Percentiles rank a stretch among this genome's conserved stretches.
Conservation (phyloP, 345 rosid species). For the Eucalyptus sideroxylon region DNA sequence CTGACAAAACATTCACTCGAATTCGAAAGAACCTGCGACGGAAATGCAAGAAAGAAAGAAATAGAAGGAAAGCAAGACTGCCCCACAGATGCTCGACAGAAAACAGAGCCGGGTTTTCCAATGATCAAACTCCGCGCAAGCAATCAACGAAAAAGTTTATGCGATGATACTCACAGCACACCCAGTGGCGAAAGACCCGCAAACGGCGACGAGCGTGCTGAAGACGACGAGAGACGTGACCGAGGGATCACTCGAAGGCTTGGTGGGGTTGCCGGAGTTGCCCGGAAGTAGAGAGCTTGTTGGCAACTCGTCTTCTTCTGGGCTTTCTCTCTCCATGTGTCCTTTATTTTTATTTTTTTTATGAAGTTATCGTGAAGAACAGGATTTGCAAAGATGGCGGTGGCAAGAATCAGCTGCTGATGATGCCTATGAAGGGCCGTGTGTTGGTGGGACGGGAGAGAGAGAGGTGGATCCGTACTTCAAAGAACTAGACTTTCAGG, state of each 20-base stretch:
- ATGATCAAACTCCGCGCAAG: not conserved
- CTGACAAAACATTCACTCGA: too few relatives aligned
- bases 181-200: constrained; percentile 9
- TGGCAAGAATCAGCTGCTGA: not conserved
- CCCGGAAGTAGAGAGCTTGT: not conserved
- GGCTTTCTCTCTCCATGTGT: not conserved
- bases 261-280: not conserved
- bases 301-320: not conserved
- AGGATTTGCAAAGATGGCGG: not conserved
- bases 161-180: constrained; percentile 16
- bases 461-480: not conserved
- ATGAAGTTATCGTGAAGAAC: not conserved
- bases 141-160: not conserved
- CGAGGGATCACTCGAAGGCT: not conserved
- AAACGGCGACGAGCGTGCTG: constrained; percentile 37
- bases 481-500: not conserved
- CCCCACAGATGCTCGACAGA: not conserved
- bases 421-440: not conserved
- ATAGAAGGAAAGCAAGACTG: not conserved
- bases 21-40: not conserved
- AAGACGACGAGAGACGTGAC: constrained; percentile 13
- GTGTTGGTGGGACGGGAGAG: not conserved
- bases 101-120: not conserved
- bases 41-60: not conserved
- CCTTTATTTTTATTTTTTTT: rapidly evolving